Evolutionary conservation across 192 early-diverging fungal species (phyloP), one percentile per base, ranked within the genome.

Genomic region (Mycoemilia scoparia): DNA sequence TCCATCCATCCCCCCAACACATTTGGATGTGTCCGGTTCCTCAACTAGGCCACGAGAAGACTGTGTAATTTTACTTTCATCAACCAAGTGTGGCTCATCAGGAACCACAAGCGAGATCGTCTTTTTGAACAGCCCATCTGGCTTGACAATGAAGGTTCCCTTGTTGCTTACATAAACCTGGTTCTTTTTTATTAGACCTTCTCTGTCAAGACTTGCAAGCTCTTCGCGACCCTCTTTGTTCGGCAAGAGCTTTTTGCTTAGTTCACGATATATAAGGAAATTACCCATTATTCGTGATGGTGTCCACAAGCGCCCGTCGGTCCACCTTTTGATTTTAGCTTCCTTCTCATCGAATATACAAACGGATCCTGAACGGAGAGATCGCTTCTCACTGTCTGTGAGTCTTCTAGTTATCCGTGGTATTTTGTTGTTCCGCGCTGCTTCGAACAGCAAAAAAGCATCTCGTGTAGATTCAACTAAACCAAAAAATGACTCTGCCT

Each of bases 281-380:
- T 81, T 80, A 36, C 76, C 76, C 18, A 79, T 50, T 17, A 86
- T 82, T 17, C 83, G 71, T 10, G 81, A 84, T 7, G 83, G 83
- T 21, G 79, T 78, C 83, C 83, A 86, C 11, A 70, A 52, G 5
- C 74, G 62, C 4, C 81, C 81, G 34, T 86, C 83, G 2, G 84
- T 87, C 84, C 84, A 89, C 13, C 84, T 65, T 51, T 81, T 82
- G 57, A 86, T 82, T 4, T 75, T 73, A 23, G 75, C 75, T 43
- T 84, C 79, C 33, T 70, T 60, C 55, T 87, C 82, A 43, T 85
- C 77, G 64, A 84, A 87, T 25, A 87, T 77, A 26, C 84, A 76
- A n/a, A 86, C 66, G 3, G 77, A 74, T 20, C 84, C 84, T 9
- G 72, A 76, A 30, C 57, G 43, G 28, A 87, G 76, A 27, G 67